Percentiles rank a stretch among this genome's conserved stretches.
phyloP scores from a whole-genome alignment of 2,329 filamentous ascomycete genomes.

The Aureobasidium leucospermi region DNA sequence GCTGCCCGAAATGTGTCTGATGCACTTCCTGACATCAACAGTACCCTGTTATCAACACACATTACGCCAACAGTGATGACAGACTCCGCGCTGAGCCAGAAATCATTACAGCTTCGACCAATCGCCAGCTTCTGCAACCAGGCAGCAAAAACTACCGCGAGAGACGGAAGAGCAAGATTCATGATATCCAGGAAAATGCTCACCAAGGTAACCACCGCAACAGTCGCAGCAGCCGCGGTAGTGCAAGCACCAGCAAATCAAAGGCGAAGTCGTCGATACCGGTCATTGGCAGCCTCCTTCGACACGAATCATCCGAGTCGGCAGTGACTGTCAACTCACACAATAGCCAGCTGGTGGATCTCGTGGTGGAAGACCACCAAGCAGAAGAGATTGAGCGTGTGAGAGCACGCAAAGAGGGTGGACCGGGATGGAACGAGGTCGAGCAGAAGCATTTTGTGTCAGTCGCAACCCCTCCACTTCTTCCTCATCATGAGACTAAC shows the following conservation, averaged over 20 bases:
- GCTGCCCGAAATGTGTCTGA: not conserved
- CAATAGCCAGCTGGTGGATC: conserved; percentile 57
- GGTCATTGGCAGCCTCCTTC: conserved; percentile 33
- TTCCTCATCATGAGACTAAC: not conserved
- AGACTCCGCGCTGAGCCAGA: conserved; percentile 48
- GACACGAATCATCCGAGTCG: conserved; percentile 41
- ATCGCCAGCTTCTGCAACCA: conserved; percentile 48
- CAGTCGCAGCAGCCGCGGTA: conserved; percentile 13
- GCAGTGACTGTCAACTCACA: conserved; percentile 39
- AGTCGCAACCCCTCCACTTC: conserved; percentile 20
- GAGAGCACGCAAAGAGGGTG: conserved; percentile 55
- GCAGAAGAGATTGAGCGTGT: conserved; percentile 56
- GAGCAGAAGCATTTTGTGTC: conserved; percentile 50
- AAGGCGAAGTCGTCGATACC: conserved; percentile 28
- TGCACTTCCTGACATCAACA: not conserved
- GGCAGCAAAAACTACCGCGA: conserved; percentile 39
- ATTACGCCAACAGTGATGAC: conserved; percentile 64
- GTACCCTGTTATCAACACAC: conserved; percentile 86
- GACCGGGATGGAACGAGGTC: conserved; percentile 52
- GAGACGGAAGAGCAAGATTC: conserved; percentile 41
- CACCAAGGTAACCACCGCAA: conserved; percentile 37
- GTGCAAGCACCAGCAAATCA: conserved; percentile 23
- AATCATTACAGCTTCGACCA: conserved; percentile 49
- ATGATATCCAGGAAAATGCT: conserved; percentile 34
- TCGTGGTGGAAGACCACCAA: conserved; percentile 57